Percentiles rank a stretch among this genome's conserved stretches.
phyloP scores from a whole-genome alignment of 768 basidiomycete species.

The Hericium coralloides region DNA sequence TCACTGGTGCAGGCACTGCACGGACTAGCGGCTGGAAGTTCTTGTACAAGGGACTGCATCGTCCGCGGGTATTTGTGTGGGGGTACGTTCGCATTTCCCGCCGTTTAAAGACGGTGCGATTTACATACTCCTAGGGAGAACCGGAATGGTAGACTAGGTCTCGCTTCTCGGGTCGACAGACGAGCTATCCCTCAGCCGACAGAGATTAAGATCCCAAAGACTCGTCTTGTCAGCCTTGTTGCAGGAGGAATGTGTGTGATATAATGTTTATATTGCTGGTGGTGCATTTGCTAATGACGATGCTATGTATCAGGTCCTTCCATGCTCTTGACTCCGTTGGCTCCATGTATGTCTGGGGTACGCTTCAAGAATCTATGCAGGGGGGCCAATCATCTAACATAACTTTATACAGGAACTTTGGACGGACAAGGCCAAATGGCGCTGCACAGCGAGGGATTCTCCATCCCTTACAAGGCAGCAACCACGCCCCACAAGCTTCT shows the following conservation, averaged over 20 bases:
- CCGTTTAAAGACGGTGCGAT: too few species aligned
- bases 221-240: conserved; percentile 59
- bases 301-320: conserved; percentile 56
- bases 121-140: conserved; percentile 35
- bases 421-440: conserved; percentile 32
- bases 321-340: conserved; percentile 77
- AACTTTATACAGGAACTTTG: conserved; percentile 42
- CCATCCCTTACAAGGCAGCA: conserved; percentile 42
- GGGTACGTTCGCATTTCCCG: conserved; percentile 35
- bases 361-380: conserved; percentile 12
- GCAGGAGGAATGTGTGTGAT: conserved; percentile 73
- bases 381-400: neutral
- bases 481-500: conserved; percentile 45
- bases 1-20: conserved; percentile 61
- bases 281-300: neutral
- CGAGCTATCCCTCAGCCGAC: conserved; percentile 55
- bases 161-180: conserved; percentile 24
- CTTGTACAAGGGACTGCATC: conserved; percentile 63
- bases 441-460: conserved; percentile 45
- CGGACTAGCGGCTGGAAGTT: conserved; percentile 71
- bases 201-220: conserved; percentile 49
- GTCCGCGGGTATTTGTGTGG: conserved; percentile 45
- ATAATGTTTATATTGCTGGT: neutral
- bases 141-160: conserved; percentile 47
- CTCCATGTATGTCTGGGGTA: conserved; percentile 75